Conservation (phyloP, 2,329 filamentous ascomycete species). For the Talaromyces sp. region DNA sequence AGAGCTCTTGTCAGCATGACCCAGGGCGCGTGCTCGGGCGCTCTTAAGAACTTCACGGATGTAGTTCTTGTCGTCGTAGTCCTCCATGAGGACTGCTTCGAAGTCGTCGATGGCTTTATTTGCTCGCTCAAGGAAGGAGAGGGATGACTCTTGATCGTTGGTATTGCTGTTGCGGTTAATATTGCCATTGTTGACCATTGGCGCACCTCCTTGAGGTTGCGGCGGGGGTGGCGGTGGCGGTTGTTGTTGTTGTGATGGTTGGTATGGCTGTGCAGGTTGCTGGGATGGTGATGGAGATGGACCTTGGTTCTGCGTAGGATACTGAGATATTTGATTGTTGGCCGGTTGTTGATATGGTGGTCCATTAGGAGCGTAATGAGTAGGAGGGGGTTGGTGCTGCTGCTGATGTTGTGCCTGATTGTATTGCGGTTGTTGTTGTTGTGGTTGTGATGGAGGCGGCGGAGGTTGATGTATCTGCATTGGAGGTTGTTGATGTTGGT, state of each 20-base stretch:
- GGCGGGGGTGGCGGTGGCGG: background rate
- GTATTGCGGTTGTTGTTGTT: constrained; percentile 19
- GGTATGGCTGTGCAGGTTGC: constrained; percentile 9
- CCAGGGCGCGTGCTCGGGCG: constrained; percentile 40
- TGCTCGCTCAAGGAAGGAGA: constrained; percentile 39
- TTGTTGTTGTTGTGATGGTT: constrained; percentile 12
- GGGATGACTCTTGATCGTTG: constrained; percentile 26
- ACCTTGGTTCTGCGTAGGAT: constrained; percentile 6
- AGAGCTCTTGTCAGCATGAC: constrained; percentile 39
- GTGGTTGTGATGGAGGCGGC: constrained; percentile 13
- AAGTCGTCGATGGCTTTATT: constrained; percentile 46
- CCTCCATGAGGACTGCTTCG: constrained; percentile 43
- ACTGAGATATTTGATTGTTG: constrained; percentile 11
- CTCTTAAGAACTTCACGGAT: constrained; percentile 44
- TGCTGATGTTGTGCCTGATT: constrained; percentile 12
- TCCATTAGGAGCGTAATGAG: constrained; percentile 22
- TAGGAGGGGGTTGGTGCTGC: constrained; percentile 20
- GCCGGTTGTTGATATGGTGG: constrained; percentile 16
- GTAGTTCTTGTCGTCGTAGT: constrained; percentile 46
- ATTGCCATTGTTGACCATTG: constrained; percentile 15
- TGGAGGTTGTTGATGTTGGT: constrained; percentile 20
- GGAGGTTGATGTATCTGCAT: constrained; percentile 16
- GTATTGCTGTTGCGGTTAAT: constrained; percentile 20
- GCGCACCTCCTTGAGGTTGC: background rate
- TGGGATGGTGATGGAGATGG: constrained; percentile 13